Evolutionary conservation across 495 filamentous ascomycete species (phyloP), one percentile per base, ranked within the genome.

Genomic region (Podospora sp.): DNA sequence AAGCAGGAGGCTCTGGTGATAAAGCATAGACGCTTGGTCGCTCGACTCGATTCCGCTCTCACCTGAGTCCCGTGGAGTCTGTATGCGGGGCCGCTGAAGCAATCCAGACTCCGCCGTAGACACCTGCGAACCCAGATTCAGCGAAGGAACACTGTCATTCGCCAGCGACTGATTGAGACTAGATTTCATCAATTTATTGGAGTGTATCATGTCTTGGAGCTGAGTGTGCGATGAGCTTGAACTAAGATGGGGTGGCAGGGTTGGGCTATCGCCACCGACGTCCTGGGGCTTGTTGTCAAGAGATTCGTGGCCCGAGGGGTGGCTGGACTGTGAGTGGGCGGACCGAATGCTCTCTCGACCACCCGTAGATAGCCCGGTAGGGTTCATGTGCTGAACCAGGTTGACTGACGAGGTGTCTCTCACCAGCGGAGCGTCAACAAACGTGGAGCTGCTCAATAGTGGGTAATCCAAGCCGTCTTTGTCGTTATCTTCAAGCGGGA

Each of bases 1-100:
- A 9, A 92, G 75, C 16, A 92, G 79, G 61, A 90, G 82, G 62
- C 88, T 82, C 72, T 92, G 85, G 61, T 87, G 84, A 64, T 91
- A 84, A 0, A 92, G 78, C 65, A 84, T 84, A 22, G 85, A 81
- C 53, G 87, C 77, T 60, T 85, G 83, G 36, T 81, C 79, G 40
- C 62, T 73, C 21, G 58, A 58, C 6, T 69, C 74, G 5, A 60
- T 46, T n/a, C 29, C 50, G 6, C 55, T n/a, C 0, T 40, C 49
- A 9, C 33, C 62, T 7, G 65, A 35, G 26, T 60, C 68, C 21
- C 36, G 60, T 1, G 65, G 20, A 16, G 63, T 65, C 26, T 71
- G 68, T n/a, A 63, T 62, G n/a, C 60, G 65, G 24, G 75, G 63
- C 6, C 65, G 61, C 57, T 73, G 72, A 22, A 55, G 62, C 14